Evolutionary conservation across 2,329 filamentous ascomycete species (phyloP), one percentile per base, ranked within the genome.

Genomic region (Zasmidium cellare): DNA sequence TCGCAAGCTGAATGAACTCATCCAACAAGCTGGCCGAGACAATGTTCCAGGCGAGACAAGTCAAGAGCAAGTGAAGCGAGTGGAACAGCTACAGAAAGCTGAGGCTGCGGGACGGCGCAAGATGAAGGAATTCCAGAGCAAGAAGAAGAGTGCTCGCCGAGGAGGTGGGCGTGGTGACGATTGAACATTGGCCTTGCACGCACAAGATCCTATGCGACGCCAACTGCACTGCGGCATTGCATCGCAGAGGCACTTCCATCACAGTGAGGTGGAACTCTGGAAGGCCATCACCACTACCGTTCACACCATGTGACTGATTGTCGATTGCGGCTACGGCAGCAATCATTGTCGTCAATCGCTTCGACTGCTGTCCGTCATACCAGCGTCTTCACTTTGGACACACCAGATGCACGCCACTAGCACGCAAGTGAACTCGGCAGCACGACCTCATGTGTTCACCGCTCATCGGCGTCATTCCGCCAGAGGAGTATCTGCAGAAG

Each of bases 1-100:
- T 67, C 74, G 77, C 49, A 84, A 84, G 67, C 76, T 88, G 59
- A 76, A 82, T 60, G 76, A 82, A 53, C 67, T 86, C 55, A 77
- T 88, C 51, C 69, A 78, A 23, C 77, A 79, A 25, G 79, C 79
- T 19, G 85, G 80, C 3, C 76, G 75, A 22, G 70, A 75, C 22
- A 75, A 74, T 2, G 77, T 88, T 20, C 84, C 84, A 0, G 84
- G 84, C n/a, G 82, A 87, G 70, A 86, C 85, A 6, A 82, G 81
- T 20, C 73, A 75, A 51, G 82, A 79, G 62, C 83, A 87, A 67
- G 76, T 72, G 57, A 75, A 82, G 60, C 79, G 77, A 46, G 84
- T 87, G 12, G 80, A 80, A 65, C 75, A 76, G 63, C 68, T 87
- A 79, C 79, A 85, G 73, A 82, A 80, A 59, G 77, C 78, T 25